Conservation (phyloP, 805 yeast species). For the Tanozyma kutaoensis region DNA sequence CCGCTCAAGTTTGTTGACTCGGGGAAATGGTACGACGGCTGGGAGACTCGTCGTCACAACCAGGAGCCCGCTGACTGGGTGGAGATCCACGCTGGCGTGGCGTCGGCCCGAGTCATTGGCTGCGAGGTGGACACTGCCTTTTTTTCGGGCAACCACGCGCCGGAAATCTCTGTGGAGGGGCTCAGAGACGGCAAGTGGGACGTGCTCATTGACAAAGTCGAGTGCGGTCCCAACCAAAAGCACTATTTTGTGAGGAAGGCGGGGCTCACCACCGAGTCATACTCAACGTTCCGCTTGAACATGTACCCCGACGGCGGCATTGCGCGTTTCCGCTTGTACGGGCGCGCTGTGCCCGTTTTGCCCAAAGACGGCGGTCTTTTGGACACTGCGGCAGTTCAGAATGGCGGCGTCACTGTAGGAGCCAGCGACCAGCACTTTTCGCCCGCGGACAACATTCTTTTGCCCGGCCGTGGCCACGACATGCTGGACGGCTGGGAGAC, state of each 20-base stretch:
- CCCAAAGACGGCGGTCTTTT: conserved; percentile 28
- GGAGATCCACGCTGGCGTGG: conserved; percentile 68
- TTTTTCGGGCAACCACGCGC: conserved; percentile 94
- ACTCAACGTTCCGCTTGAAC: conserved; percentile 69
- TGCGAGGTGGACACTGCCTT: conserved; percentile 89
- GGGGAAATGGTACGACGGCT: conserved; percentile 98
- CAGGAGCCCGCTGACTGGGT: conserved; percentile 81
- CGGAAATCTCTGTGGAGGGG: conserved; percentile 77
- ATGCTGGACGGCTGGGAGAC: conserved; percentile 99
- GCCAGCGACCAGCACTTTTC: conserved; percentile 92
- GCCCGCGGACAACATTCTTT: conserved; percentile 72
- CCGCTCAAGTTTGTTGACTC: conserved; percentile 65
- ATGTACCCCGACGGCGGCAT: conserved; percentile 99
- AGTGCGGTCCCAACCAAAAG: conserved; percentile 82
- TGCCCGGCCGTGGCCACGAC: conserved; percentile 92
- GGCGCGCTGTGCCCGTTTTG: conserved; percentile 63
- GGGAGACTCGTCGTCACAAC: conserved; percentile 97
- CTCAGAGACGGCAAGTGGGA: conserved; percentile 50
- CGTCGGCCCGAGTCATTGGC: conserved; percentile 66
- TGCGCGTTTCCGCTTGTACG: conserved; percentile 86
- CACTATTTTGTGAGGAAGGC: conserved; percentile 62
- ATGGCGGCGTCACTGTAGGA: conserved; percentile 81
- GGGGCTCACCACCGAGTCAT: conserved; percentile 41
- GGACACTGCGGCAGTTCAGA: conserved; percentile 70
- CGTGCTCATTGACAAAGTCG: conserved; percentile 48